Base-by-base conservation (phyloP, 1,139 yeast species). In the Meyerozyma guilliermondii region DNA sequence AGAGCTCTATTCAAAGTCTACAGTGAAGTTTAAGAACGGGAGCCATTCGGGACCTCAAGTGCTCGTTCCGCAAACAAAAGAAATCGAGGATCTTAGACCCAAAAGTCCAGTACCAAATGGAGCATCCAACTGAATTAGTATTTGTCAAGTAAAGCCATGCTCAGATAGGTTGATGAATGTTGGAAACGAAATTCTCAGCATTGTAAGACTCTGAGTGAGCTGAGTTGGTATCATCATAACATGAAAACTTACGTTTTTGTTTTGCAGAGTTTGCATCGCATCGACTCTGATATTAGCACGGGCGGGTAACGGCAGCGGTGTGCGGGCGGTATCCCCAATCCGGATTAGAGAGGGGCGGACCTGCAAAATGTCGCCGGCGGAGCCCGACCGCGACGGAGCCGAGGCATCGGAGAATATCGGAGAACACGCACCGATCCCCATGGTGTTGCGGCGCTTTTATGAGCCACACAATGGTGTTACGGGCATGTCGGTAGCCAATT, bases 41-140 rank as follows among this genome's bases (percentile, higher is more conserved):
- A 48, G 52, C 5, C 53, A 51, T 29, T 57, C 47, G 29, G 55
- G 38, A 41, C 43, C 64, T 43, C 77, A 76, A 70, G 53, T 62
- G 62, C 50, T 59, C 68, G 68, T 88, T 2, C 89, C 92, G 4
- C 79, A 80, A 46, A 76, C 80, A 34, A 68, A 73, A 11, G 95
- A 86, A 51, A 86, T 89, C 49, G 96, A 89, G 50, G 74, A 68
- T 22, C 67, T 89, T 40, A 76, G 97, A 54, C 97, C 97, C 14
- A 87, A 84, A 55, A 84, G 95, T 42, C 95, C 36, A n/a, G 36
- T 33, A 3, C 22, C 22, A 20, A 20, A 20, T 20, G 46, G 50
- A 56, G 58, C 53, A 56, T 53, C 43, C 48, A 44, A 43, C 57
- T 66, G 74, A 68, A 16, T 16, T 36, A 16, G 30, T 16, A 33